A percentile compares a stretch with the other conserved stretches of the same genome.
phyloP scores from a whole-genome alignment of 805 yeast species.

The Ogataea polymorpha region DNA sequence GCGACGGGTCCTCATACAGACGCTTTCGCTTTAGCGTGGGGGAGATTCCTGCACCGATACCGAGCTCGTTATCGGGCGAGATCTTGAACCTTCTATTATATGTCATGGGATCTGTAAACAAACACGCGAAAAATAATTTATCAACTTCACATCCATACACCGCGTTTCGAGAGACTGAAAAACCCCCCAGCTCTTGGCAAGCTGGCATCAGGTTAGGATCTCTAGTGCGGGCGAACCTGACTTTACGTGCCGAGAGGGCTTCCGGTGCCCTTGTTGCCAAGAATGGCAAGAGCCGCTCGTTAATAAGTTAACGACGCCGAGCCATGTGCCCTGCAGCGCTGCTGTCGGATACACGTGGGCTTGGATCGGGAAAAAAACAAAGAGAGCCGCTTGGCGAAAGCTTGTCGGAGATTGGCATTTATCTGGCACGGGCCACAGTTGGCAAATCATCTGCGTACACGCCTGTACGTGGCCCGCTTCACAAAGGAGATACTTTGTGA shows the following conservation, averaged over 20 bases:
- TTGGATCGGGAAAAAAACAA: neutral
- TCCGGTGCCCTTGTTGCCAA: neutral
- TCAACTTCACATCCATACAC: neutral
- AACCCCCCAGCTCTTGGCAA: no score
- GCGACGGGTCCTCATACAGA: constrained; percentile 48
- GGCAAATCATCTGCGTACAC: no score
- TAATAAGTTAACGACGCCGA: neutral
- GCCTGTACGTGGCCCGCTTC: no score
- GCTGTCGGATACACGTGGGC: neutral
- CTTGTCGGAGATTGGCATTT: neutral
- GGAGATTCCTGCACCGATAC: constrained; percentile 70
- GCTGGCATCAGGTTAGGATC: no score
- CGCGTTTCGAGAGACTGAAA: neutral
- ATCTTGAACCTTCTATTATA: constrained; percentile 7
- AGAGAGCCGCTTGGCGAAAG: neutral
- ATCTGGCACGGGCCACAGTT: neutral
- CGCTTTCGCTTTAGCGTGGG: constrained; percentile 54
- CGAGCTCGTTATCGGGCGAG: constrained; percentile 41
- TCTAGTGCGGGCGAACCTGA: neutral
- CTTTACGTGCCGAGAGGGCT: neutral
- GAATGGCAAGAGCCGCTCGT: no score
- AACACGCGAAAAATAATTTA: constrained; percentile 2
- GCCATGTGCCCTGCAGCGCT: neutral
- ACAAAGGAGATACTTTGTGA: no score
- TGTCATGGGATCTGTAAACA: constrained; percentile 3